Evolutionary conservation across 2,329 filamentous ascomycete genomes (phyloP).

Genomic region (Beauveria brongniartii): DNA sequence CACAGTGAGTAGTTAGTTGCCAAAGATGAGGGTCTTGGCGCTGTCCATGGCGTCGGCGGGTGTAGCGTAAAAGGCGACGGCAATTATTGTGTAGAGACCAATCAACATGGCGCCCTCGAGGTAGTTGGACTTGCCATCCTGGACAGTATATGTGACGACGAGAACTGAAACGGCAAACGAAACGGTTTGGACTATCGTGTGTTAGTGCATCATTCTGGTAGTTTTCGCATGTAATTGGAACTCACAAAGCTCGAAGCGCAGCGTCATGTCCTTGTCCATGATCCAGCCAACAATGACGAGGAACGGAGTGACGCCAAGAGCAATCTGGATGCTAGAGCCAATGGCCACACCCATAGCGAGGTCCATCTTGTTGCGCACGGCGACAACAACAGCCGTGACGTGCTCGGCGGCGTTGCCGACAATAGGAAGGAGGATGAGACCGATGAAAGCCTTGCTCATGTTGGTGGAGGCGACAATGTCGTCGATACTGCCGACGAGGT

Average conservation of each 20-base stretch:
- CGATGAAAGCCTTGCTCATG: conserved; percentile 75
- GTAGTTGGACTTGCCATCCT: conserved; percentile 79
- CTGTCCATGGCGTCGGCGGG: conserved; percentile 40
- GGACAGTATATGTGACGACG: conserved; percentile 68
- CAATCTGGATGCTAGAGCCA: conserved; percentile 76
- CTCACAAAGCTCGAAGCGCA: conserved; percentile 63
- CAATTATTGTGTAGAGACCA: conserved; percentile 51
- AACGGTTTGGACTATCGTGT: conserved; percentile 56
- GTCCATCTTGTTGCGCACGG: conserved; percentile 69
- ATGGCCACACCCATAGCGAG: conserved; percentile 71
- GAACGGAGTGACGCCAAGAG: conserved; percentile 71
- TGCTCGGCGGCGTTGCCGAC: conserved; percentile 77
- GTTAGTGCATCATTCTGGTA: not conserved
- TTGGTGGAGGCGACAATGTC: conserved; percentile 58
- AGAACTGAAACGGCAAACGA: conserved; percentile 68
- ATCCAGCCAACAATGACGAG: conserved; percentile 76
- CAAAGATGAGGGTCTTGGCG: conserved; percentile 12
- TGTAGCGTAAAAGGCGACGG: conserved; percentile 51
- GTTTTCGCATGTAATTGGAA: not conserved
- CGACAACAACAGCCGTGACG: conserved; percentile 73
- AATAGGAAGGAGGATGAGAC: conserved; percentile 70
- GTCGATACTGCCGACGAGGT: conserved; percentile 69
- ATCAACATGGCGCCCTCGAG: conserved; percentile 66
- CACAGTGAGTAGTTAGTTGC: not conserved
- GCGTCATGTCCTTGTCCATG: conserved; percentile 62